Base-by-base conservation (phyloP, 345 rosid genomes). In the Populus pruinosa region DNA sequence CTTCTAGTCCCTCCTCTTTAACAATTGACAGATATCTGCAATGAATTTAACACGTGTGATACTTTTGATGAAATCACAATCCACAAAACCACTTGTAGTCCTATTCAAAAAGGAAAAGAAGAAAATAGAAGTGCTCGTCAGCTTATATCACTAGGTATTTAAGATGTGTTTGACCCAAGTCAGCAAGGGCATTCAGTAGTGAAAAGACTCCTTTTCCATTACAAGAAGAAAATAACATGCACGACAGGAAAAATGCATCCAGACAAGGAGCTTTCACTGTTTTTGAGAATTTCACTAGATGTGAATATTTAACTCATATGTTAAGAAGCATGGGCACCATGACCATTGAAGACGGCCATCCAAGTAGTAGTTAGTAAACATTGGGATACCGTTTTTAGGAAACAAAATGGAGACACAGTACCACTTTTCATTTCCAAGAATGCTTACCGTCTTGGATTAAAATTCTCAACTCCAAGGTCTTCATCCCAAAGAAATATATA, bases 401-500 rank as follows among this genome's bases (percentile, higher is more conserved):
- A 53, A 53, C 3, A 53, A 53, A 20, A 53, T 53, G 6, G 23
- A 69, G 41, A 79, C 8, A 29, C 13, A 8, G 35, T 3, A 23
- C 50, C 14, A 18, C 27, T 29, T 41, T 14, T 7, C 8, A 23
- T 21, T 65, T 36, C 44, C 62, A 59, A 53, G 43, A 44, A 67
- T 29, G 31, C 76, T 75, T 85, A 95, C 98, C 88, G 71, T 55
- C 29, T 85, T 18, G 99, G 91, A 84, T 92, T 77, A 65, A 95
- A 95, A 85, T 90, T 85, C 80, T 77, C 91, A 6, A 93, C 96
- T 67, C 96, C 97, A 76, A 95, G 83, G 83, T 95, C 98, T 83
- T 95, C 99, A 72, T 95, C 99, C 99, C 99, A 95, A 75, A 95
- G 94, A 83, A 95, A 93, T 75, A 95, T 78, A 69, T 91, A 95